A percentile compares a stretch with the other conserved stretches of the same genome.
phyloP scores from a whole-genome alignment of 441 rosid genomes.

The Flueggea neowawraea region DNA sequence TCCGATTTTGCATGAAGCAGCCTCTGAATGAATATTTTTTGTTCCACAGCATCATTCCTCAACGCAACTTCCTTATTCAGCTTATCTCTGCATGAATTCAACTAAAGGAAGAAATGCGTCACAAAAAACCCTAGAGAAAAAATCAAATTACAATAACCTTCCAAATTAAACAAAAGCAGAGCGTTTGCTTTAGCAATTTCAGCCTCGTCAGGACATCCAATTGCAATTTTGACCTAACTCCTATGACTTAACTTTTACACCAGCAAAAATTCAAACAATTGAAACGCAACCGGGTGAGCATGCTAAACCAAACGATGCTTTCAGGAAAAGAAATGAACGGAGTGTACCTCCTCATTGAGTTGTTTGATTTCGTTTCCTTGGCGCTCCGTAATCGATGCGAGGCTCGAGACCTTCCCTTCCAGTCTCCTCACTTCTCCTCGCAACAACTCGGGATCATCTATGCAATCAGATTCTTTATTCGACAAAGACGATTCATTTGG shows the following conservation, averaged over 20 bases:
- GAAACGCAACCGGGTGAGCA: no score
- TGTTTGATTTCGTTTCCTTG: no score
- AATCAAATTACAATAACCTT: no score
- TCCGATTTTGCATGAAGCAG: constrained; percentile 54
- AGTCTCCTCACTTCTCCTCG: constrained; percentile 55
- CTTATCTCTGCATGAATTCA: constrained; percentile 46
- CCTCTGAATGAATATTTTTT: constrained; percentile 42
- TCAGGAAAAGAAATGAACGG: no score
- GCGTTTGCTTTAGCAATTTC: no score
- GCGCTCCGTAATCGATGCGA: constrained; percentile 16
- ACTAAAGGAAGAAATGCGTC: constrained; percentile 35
- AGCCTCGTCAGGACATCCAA: no score
- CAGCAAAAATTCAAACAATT: no score
- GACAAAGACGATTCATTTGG: constrained; percentile 29
- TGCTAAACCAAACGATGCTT: no score
- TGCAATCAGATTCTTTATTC: constrained; percentile 24
- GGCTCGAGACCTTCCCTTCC: constrained; percentile 50
- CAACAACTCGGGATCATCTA: constrained; percentile 51
- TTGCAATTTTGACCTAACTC: no score
- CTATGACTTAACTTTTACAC: no score
- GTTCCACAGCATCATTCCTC: constrained; percentile 59
- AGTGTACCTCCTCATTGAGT: no score
- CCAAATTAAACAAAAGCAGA: no score
- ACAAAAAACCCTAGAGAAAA: not conserved
- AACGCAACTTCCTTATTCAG: constrained; percentile 39